Evolutionary conservation across 495 filamentous ascomycete species (phyloP), one percentile per base, ranked within the genome.

Genomic region (Penicillium maclennaniae): DNA sequence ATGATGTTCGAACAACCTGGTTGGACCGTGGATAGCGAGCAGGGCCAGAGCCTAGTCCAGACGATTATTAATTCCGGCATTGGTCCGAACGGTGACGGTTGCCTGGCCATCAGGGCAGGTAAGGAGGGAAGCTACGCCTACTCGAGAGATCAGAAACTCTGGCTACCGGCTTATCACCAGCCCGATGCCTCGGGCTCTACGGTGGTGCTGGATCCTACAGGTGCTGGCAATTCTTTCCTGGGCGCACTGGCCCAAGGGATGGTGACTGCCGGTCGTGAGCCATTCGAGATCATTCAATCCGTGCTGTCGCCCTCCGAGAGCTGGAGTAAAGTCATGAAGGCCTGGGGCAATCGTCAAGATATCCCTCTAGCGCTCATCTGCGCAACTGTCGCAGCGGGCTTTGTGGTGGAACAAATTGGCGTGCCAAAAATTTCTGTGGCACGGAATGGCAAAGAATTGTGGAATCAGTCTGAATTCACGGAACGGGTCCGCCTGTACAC

Each of bases 211-310:
- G 93, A 98, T 68, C 92, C 92, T 0, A 98, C 93, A 0, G 93
- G 93, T n/a, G 93, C 92, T 19, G 93, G 93, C 0, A 98, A 98
- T 67, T 85, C 87, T 0, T 98, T 96, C 62, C 76, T 97, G 0
- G 93, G 93, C 7, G 93, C 81, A 5, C 63, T 96, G n/a, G 79
- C 84, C 0, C 83, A 92, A 20, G 90, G 86, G 1, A 69, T 96
- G 54, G 83, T 86, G 14, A 76, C 85, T 51, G 59, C 59, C 21
- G 84, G 80, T 0, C 63, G 71, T 34, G 62, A 55, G n/a, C 59
- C 70, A 7, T 66, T 68, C 37, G 37, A 66, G n/a, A 47, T 68
- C 20, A 73, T 77, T 49, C 51, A 65, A 3, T 68, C 68, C 14
- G 59, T 63, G 12, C 58, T 78, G 16, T 67, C 63, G 41, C 39